Evolutionary conservation across 139 green algal species (phyloP), one percentile per base, ranked within the genome.

Genomic region (Chlorella sp.): DNA sequence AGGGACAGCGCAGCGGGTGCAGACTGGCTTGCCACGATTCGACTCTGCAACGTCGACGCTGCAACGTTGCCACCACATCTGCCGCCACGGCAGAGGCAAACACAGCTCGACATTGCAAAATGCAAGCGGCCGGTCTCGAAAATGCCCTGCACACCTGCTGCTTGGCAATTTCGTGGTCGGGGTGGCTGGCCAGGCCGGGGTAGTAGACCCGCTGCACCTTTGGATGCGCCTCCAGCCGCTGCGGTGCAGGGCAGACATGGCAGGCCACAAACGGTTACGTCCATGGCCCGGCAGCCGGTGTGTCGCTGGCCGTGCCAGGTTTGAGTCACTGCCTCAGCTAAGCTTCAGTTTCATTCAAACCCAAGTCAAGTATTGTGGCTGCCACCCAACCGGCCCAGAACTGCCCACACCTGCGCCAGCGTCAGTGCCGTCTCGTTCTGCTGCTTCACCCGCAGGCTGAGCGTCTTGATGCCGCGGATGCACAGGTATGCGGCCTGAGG

Each of bases 141-240:
- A 7, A 11, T 3, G 51, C 51, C 16, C 51, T 60, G 51, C 51
- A 11, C 95, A 99, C 99, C 90, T 99, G 97, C 26, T 80, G 67
- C 74, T 88, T 87, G 24, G 97, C 97, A 76, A 99, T 98, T 32
- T 90, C 90, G 84, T 99, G 95, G 87, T 99, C 97, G 3, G 95
- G 94, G 89, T 99, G 97, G 38, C 68, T 93, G 7, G 83, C 82
- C 41, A 99, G 93, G 8, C 97, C 97, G 24, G 94, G 93, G 83
- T 95, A 96, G 84, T 96, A 92, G 74, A 96, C 92, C 5, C 87
- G 81, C 76, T 75, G 48, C 22, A 98, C 64, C 64, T 96, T 68
- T 26, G 96, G 96, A 90, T 99, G 97, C 0, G 36, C 83, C 86
- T 98, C 93, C 36, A 99, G 93, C 6, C 90, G 88, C 40, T 69